A percentile compares a stretch with the other conserved stretches of the same genome.
Conservation (phyloP, 1,139 yeast genomes). For the Blastobotrys arbuscula region DNA sequence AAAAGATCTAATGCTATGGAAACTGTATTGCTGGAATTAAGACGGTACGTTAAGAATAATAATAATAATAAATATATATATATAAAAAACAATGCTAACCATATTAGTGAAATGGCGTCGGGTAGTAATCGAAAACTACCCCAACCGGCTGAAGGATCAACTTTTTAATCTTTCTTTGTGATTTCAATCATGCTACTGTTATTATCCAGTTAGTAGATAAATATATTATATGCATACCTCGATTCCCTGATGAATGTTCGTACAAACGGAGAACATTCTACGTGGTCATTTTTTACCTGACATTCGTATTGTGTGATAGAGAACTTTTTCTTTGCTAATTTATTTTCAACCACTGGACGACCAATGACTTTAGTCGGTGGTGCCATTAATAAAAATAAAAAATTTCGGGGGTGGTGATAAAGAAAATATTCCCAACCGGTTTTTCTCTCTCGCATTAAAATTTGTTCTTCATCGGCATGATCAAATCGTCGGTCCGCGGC, state of each 20-base stretch:
- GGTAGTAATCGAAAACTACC: conserved; percentile 75
- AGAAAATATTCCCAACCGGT: no score
- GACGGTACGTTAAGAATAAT: conserved; percentile 33
- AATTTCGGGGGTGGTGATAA: neutral
- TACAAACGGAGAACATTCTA: conserved; percentile 24
- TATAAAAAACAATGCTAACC: neutral
- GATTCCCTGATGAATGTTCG: conserved; percentile 9
- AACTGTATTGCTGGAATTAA: conserved; percentile 75
- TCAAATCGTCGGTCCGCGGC: no score
- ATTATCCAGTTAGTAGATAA: neutral
- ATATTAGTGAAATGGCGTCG: conserved; percentile 78
- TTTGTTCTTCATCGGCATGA: no score
- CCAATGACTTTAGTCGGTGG: conserved; percentile 24
- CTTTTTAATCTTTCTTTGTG: conserved; percentile 51
- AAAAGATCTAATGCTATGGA: conserved; percentile 88
- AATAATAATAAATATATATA: conserved; percentile 1
- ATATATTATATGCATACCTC: neutral
- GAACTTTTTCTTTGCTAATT: conserved; percentile 1
- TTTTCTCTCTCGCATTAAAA: no score
- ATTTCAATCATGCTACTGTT: conserved; percentile 38
- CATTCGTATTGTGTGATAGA: conserved; percentile 40
- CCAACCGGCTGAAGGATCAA: conserved; percentile 88
- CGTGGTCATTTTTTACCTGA: conserved; percentile 18
- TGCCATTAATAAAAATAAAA: conserved; percentile 19
- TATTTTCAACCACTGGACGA: conserved; percentile 13